Conservation (phyloP, 2,329 filamentous ascomycete genomes). For the Pseudopyricularia javanii region DNA sequence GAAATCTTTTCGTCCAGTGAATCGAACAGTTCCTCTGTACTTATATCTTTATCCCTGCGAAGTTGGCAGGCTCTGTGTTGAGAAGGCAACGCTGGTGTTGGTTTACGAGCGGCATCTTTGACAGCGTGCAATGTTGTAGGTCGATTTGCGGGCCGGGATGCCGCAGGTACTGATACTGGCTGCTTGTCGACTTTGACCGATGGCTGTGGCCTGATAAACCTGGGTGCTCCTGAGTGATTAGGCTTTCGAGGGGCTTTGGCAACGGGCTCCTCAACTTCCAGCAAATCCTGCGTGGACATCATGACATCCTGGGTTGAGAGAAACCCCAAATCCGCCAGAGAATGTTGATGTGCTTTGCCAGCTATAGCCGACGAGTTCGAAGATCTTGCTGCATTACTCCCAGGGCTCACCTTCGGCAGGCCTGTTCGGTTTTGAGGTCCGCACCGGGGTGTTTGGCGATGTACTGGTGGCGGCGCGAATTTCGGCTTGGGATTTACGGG, state of each 20-base stretch:
- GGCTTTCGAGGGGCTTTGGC: slow-evolving; percentile 2
- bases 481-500: background rate
- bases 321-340: slow-evolving; percentile 14
- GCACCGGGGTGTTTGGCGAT: background rate
- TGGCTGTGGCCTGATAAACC: background rate
- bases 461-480: background rate
- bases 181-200: slow-evolving; percentile 18
- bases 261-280: slow-evolving; percentile 22
- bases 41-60: slow-evolving; percentile 7
- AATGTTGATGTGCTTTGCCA: background rate
- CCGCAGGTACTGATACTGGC: slow-evolving; percentile 2
- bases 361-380: background rate
- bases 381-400: background rate
- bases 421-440: background rate
- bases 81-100: background rate
- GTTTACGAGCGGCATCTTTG: background rate
- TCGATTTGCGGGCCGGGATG: background rate
- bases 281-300: slow-evolving; percentile 33
- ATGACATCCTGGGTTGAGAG: slow-evolving; percentile 32
- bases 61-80: background rate
- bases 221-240: background rate
- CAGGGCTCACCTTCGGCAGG: background rate
- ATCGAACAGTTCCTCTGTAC: slow-evolving; percentile 4
- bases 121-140: background rate
- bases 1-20: background rate